Conservation (phyloP, 2,329 filamentous ascomycete species). For the Apiospora phragmitis region DNA sequence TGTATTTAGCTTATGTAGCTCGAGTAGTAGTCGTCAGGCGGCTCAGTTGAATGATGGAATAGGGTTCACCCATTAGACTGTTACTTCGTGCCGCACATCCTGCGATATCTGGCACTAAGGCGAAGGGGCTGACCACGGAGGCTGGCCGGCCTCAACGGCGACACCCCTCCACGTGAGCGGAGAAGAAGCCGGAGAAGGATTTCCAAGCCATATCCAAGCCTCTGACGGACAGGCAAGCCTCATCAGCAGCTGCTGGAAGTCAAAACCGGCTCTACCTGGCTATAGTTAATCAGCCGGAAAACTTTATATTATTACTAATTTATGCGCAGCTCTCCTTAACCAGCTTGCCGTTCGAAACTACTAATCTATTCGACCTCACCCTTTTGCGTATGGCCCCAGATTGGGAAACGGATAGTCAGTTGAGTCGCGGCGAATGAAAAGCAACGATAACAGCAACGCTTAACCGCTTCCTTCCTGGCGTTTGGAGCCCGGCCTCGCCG, state of each 20-base stretch:
- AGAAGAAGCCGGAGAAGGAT: background rate
- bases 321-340: background rate
- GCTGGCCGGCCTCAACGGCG: conserved; percentile 2
- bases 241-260: background rate
- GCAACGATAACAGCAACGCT: background rate
- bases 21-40: background rate
- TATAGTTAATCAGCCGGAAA: background rate
- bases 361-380: background rate
- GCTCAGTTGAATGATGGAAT: background rate
- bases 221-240: background rate
- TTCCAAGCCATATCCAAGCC: background rate
- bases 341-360: background rate
- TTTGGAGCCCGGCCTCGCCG: background rate
- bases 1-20: background rate
- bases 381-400: background rate
- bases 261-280: background rate
- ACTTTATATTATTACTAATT: background rate
- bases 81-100: background rate
- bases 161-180: background rate
- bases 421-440: background rate
- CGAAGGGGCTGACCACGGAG: background rate
- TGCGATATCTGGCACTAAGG: background rate
- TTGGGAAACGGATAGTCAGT: background rate
- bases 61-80: background rate
- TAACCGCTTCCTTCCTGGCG: background rate